A percentile compares a stretch with the other conserved stretches of the same genome.
phyloP scores from a whole-genome alignment of 2,329 filamentous ascomycete genomes.

The Beauveria rudraprayagi region DNA sequence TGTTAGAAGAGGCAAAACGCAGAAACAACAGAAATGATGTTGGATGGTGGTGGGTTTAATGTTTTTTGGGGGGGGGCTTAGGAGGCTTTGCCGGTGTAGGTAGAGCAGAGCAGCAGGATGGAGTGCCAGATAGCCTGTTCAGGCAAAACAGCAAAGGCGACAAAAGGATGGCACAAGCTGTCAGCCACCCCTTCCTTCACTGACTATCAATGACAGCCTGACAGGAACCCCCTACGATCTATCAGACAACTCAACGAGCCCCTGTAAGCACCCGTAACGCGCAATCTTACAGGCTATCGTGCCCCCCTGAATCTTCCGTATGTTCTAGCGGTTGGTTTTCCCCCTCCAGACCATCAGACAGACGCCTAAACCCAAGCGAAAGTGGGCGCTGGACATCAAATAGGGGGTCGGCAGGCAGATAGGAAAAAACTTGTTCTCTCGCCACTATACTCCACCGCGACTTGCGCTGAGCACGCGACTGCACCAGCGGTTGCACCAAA shows the following conservation, averaged over 20 bases:
- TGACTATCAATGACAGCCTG: neutral
- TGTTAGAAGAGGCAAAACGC: neutral
- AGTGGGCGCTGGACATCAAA: constrained; percentile 6
- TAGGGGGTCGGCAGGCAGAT: neutral
- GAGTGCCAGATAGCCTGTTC: neutral
- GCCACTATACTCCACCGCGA: constrained; percentile 2
- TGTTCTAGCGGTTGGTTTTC: neutral
- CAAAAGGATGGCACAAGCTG: neutral
- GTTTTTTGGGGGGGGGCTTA: neutral
- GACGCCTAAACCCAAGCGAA: neutral
- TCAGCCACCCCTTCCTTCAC: neutral
- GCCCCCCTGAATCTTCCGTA: neutral
- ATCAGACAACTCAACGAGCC: neutral
- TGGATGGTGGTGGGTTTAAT: constrained; percentile 10
- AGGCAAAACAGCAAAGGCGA: neutral
- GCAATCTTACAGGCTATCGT: neutral
- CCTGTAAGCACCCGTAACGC: neutral
- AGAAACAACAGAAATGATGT: constrained; percentile 9
- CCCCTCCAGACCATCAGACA: neutral
- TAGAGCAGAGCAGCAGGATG: neutral
- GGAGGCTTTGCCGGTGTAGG: constrained; percentile 8
- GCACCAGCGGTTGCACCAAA: neutral
- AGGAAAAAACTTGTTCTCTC: constrained; percentile 1
- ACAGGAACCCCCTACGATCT: neutral
- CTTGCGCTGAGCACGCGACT: constrained; percentile 7